A percentile compares a stretch with the other conserved stretches of the same genome.
phyloP scores from a whole-genome alignment of 176 grass and related monocot genomes.

The Avena insularis region DNA sequence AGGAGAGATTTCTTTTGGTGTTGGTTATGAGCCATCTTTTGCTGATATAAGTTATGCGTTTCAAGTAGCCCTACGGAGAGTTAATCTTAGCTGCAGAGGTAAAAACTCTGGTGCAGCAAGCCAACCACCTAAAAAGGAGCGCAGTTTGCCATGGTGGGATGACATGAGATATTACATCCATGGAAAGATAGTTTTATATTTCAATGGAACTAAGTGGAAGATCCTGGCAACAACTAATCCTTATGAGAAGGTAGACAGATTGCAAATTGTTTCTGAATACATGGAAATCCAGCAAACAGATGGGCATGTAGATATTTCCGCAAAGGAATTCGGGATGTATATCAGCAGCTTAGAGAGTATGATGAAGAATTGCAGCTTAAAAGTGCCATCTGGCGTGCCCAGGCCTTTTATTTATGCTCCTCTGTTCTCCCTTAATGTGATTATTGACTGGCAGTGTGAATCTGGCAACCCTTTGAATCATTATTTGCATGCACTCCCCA shows the following conservation, averaged over 20 bases:
- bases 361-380: slow-evolving; percentile 91
- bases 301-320: slow-evolving; percentile 86
- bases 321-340: slow-evolving; percentile 93
- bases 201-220: slow-evolving; percentile 90
- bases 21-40: slow-evolving; percentile 98
- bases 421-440: slow-evolving; percentile 88
- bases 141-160: slow-evolving; percentile 99
- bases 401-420: slow-evolving; percentile 87
- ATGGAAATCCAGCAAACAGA: slow-evolving; percentile 98
- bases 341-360: slow-evolving; percentile 94
- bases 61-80: slow-evolving; percentile 79
- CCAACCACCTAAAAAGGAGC: slow-evolving; percentile 82
- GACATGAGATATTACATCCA: slow-evolving; percentile 98
- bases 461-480: slow-evolving; percentile 91
- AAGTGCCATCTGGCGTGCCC: slow-evolving; percentile 60
- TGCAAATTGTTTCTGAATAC: slow-evolving; percentile 94
- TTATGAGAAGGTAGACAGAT: slow-evolving; percentile 88
- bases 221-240: slow-evolving; percentile 90
- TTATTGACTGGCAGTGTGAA: slow-evolving; percentile 98
- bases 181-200: slow-evolving; percentile 85
- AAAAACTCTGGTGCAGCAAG: slow-evolving; percentile 48
- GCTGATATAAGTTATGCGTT: slow-evolving; percentile 99
- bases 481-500: slow-evolving; percentile 95
- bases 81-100: slow-evolving; percentile 84
- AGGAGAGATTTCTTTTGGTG: slow-evolving; percentile 96